These are phyloP conservation scores for Dalbergia oliveri DNA, from an alignment of 306 rosid species.

Conservation along the genomic window DNA sequence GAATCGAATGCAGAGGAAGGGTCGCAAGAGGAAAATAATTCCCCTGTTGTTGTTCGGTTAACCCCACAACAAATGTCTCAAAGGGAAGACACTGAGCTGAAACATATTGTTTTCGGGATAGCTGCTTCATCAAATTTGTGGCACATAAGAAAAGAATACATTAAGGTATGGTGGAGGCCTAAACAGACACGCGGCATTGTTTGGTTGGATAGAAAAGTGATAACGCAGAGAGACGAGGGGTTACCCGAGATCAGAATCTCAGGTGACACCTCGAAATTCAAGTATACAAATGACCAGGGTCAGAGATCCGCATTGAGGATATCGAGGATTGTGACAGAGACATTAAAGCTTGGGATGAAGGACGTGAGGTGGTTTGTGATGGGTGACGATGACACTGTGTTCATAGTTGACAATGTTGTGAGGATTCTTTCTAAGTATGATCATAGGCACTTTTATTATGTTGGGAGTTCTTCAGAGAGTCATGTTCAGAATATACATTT, in stretches of 20 bases:
- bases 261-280: constrained; percentile 59
- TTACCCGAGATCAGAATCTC: constrained; percentile 83
- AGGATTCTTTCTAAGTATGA: constrained; percentile 75
- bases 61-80: constrained; percentile 21
- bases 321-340: constrained; percentile 84
- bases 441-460: constrained; percentile 76
- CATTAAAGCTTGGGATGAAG: constrained; percentile 80
- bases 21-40: constrained; percentile 4
- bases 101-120: constrained; percentile 84
- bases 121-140: constrained; percentile 85
- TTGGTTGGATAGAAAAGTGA: constrained; percentile 74
- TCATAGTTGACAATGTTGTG: constrained; percentile 78
- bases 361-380: constrained; percentile 95
- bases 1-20: not conserved
- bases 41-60: constrained; percentile 39
- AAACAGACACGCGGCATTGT: constrained; percentile 81
- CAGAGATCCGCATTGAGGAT: constrained; percentile 86
- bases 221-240: constrained; percentile 46
- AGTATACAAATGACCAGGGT: constrained; percentile 76
- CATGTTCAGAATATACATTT: constrained; percentile 87
- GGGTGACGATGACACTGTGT: constrained; percentile 95
- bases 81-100: constrained; percentile 58
- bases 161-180: constrained; percentile 91
- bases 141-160: constrained; percentile 78
- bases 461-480: constrained; percentile 91